These are phyloP conservation scores for Micractinium conductrix DNA, from an alignment of 139 green algal genomes.

Conservation along the genomic window DNA sequence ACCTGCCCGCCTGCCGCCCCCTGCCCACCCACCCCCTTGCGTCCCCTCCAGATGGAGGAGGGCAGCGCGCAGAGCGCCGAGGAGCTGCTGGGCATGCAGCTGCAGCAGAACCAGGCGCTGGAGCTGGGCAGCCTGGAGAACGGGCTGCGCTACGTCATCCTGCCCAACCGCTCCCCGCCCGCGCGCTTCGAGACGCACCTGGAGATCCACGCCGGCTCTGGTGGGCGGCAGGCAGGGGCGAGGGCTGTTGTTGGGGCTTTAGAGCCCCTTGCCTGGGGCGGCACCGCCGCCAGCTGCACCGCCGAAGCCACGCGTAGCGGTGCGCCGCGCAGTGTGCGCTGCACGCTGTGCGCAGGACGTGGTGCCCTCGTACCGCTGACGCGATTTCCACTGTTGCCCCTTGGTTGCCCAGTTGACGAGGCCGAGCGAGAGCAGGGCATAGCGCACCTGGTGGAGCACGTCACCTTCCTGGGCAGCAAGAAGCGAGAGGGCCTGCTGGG, in stretches of 20 bases:
- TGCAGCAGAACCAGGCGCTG: slow-evolving; percentile 71
- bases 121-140: slow-evolving; percentile 76
- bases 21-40: not conserved
- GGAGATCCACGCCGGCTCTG: slow-evolving; percentile 80
- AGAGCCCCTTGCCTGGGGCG: no score
- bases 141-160: slow-evolving; percentile 94
- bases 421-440: slow-evolving; percentile 86
- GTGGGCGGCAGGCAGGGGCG: not conserved
- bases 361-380: not conserved
- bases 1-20: not conserved
- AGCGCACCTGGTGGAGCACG: slow-evolving; percentile 98
- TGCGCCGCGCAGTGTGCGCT: no score
- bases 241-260: no score
- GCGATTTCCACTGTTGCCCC: not conserved
- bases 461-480: slow-evolving; percentile 96
- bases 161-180: slow-evolving; percentile 93
- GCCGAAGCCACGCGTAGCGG: no score
- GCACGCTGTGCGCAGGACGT: no score
- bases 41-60: slow-evolving; percentile 9
- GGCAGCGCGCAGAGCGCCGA: not conserved
- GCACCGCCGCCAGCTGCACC: no score
- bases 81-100: slow-evolving; percentile 30
- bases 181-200: slow-evolving; percentile 95
- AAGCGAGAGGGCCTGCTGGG: slow-evolving; percentile 92
- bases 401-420: slow-evolving; percentile 71